These are phyloP conservation scores for Fraxinus albicans DNA, from an alignment of 305 asterid species.

Conservation along the genomic window DNA sequence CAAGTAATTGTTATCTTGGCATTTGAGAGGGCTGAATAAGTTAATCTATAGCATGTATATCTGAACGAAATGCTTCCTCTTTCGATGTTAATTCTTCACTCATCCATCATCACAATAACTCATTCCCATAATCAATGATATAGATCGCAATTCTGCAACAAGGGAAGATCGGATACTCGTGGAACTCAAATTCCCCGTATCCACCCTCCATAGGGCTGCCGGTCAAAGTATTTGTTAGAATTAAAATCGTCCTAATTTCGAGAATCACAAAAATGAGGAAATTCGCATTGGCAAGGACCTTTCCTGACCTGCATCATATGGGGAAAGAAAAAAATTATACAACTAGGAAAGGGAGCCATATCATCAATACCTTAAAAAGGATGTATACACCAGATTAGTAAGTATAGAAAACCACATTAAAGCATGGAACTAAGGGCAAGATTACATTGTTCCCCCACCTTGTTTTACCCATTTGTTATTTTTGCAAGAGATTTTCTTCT, in stretches of 20 bases:
- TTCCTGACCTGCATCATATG: conserved; percentile 54
- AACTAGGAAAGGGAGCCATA: background rate
- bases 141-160: background rate
- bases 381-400: background rate
- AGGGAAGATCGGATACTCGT: background rate
- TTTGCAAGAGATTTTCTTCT: background rate
- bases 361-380: background rate
- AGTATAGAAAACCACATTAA: background rate
- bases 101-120: background rate
- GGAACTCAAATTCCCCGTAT: background rate
- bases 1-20: background rate
- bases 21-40: background rate
- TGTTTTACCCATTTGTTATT: background rate
- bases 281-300: conserved; percentile 70
- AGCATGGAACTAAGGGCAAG: background rate
- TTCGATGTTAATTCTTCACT: background rate
- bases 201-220: background rate
- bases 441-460: background rate
- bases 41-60: background rate
- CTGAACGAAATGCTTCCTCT: background rate
- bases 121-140: background rate
- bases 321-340: background rate
- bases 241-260: conserved; percentile 35
- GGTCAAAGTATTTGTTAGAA: background rate
- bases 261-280: conserved; percentile 79